A percentile compares a stretch with the other conserved stretches of the same genome.
Evolutionary conservation across 805 yeast genomes (phyloP).

Genomic region (Priceomyces carsonii): DNA sequence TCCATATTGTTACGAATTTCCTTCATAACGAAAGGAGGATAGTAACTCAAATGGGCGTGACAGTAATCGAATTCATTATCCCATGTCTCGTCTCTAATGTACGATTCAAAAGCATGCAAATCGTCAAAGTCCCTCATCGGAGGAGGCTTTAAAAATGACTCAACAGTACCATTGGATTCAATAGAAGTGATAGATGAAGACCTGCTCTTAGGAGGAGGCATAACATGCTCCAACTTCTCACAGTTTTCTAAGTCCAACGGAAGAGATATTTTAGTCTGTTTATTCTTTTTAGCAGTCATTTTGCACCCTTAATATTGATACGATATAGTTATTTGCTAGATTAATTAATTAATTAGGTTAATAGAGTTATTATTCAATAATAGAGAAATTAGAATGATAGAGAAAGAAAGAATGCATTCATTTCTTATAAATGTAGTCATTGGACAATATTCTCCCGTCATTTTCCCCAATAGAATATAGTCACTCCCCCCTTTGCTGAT

Average conservation of each 20-base stretch:
- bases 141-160: slow-evolving; percentile 37
- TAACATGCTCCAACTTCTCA: slow-evolving; percentile 38
- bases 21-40: slow-evolving; percentile 72
- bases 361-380: too few species aligned
- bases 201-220: slow-evolving; percentile 39
- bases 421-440: slow-evolving; percentile 1
- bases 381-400: too few species aligned
- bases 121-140: slow-evolving; percentile 58
- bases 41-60: slow-evolving; percentile 65
- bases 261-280: slow-evolving; percentile 18
- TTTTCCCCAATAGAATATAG: background rate
- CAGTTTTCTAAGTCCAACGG: slow-evolving; percentile 40
- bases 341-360: too few species aligned
- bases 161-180: slow-evolving; percentile 32
- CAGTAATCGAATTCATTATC: slow-evolving; percentile 72
- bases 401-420: too few species aligned
- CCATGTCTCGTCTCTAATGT: slow-evolving; percentile 69
- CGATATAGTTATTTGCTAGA: too few species aligned
- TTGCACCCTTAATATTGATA: too few species aligned
- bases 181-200: slow-evolving; percentile 41
- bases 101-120: slow-evolving; percentile 60
- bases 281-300: slow-evolving; percentile 32
- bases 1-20: slow-evolving; percentile 70
- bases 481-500: slow-evolving; percentile 9
- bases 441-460: too few species aligned